Evolutionary conservation across 2,329 filamentous ascomycete species (phyloP), one percentile per base, ranked within the genome.

Genomic region (Thelonectria olida): DNA sequence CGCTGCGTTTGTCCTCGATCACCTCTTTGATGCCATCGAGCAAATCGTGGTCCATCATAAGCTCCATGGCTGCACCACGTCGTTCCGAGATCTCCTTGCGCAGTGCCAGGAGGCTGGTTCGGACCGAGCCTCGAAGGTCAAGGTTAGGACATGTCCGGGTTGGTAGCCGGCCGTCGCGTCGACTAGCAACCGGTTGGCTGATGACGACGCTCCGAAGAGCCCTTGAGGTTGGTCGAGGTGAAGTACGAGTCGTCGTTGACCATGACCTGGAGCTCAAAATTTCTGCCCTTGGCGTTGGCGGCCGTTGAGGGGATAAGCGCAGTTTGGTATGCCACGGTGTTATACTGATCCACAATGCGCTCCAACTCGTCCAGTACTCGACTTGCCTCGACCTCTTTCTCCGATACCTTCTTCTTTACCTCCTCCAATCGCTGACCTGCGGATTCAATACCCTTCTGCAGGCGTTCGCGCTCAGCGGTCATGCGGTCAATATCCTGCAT

Each of bases 401-500:
- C 93, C 17, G 90, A 85, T 1, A 96, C 91, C 67, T 88, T 90
- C 67, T 87, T 90, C 80, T 96, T 96, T 8, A 90, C 86, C 64
- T 98, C 96, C 58, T 97, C 94, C 0, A 97, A 83, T 53, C 92
- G 86, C 55, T 87, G 84, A 6, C 88, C 84, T 0, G 92, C 91
- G 2, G 89, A 86, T 70, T 97, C 93, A 44, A 97, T 90, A 41
- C 90, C 92, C 71, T 91, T 94, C 67, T 97, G 92, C n/a, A 99
- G 85, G 47, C 96, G 89, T 73, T 99, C 96, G 54, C 94, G 90
- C 76, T 99, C 96, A 34, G 92, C 90, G 69, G 93, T 97, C 95
- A 99, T 97, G 77, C 96, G 93, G 84, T 99, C 96, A 74, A 99
- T 98, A 85, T 99, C 96, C 79, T 96, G 92, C 79, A 97, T 96